Evolutionary conservation across 2,329 filamentous ascomycete species (phyloP), one percentile per base, ranked within the genome.

Genomic region (Thielaviopsis populi): DNA sequence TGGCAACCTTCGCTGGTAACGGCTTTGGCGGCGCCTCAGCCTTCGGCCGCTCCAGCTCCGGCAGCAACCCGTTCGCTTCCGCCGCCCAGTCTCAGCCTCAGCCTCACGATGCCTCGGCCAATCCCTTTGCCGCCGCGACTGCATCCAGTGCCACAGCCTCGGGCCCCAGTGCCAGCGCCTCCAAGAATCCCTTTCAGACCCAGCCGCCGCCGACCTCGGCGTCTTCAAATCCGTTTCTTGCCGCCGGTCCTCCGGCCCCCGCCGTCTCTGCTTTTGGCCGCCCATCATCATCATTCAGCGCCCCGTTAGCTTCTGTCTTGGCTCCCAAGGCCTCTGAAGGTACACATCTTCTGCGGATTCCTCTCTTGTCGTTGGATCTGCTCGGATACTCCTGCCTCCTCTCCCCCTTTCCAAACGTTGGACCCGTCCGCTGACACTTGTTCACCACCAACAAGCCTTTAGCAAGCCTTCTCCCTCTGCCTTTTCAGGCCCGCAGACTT

Each of bases 221-320:
- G 17, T 43, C 62, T 37, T 40, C 59, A 37, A 65, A 65, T 61
- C 63, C 63, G 17, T 65, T 65, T 30, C 53, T 56, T 33, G 27
- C 53, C 10, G 30, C 53, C 19, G 10, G 46, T 46, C 33, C 33
- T 46, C 41, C 63, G 8, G 27, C 17, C 40, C 30, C 43, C 42
- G 48, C 61, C 13, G 42, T 58, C n/a, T 22, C 64, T 11, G 37
- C 61, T 11, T 59, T 50, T 30, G 63, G 63, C 17, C 46, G 33
- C n/a, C 60, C 60, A 3, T 67, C 66, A 3, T 67, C 66, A 27
- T 48, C 66, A 2, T 67, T 67, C 46, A 42, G 61, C n/a, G 61
- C 48, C 7, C 50, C 61, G 17, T 43, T 59, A 43, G 54, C 46
- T 3, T 15, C 62, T 15, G 22, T 50, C 17, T 37, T 56, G n/a